Percentiles rank a stretch among this genome's conserved stretches.
phyloP scores from a whole-genome alignment of 1,284 basidiomycete species.

The Tilletia indica region DNA sequence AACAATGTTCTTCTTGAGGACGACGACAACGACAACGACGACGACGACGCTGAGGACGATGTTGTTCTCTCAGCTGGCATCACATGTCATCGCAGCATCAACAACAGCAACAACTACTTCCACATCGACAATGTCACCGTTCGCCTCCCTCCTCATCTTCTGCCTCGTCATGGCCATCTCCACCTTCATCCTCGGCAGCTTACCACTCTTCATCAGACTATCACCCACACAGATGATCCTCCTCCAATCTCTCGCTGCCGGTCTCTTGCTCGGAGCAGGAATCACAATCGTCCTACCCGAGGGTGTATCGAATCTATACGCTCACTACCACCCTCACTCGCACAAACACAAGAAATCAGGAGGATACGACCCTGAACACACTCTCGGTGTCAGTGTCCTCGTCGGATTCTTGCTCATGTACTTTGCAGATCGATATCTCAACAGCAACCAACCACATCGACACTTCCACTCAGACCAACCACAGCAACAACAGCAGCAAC shows the following conservation, averaged over 20 bases:
- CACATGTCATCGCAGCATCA: background rate
- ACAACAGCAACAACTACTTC: background rate
- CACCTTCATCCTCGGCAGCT: slow-evolving; percentile 43
- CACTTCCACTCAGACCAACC: slow-evolving; percentile 12
- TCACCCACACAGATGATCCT: slow-evolving; percentile 41
- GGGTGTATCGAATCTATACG: slow-evolving; percentile 35
- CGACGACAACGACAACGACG: slow-evolving; percentile 11
- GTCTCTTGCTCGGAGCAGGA: slow-evolving; percentile 50
- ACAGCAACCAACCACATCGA: slow-evolving; percentile 6
- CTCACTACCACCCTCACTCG: background rate
- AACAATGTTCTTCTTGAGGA: background rate
- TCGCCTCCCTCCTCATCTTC: slow-evolving; percentile 18
- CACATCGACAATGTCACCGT: background rate
- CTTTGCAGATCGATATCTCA: slow-evolving; percentile 35
- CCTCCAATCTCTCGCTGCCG: slow-evolving; percentile 50
- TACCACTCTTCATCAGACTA: slow-evolving; percentile 44
- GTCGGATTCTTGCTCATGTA: slow-evolving; percentile 52
- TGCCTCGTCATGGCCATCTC: slow-evolving; percentile 38
- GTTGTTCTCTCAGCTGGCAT: background rate
- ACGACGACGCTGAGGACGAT: background rate
- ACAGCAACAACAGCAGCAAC: background rate
- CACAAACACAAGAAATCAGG: background rate
- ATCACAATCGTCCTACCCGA: slow-evolving; percentile 53
- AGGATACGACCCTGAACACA: slow-evolving; percentile 29
- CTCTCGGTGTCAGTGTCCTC: slow-evolving; percentile 43